Evolutionary conservation across 2,329 filamentous ascomycete species (phyloP).

Genomic region (Venturia aucupariae): DNA sequence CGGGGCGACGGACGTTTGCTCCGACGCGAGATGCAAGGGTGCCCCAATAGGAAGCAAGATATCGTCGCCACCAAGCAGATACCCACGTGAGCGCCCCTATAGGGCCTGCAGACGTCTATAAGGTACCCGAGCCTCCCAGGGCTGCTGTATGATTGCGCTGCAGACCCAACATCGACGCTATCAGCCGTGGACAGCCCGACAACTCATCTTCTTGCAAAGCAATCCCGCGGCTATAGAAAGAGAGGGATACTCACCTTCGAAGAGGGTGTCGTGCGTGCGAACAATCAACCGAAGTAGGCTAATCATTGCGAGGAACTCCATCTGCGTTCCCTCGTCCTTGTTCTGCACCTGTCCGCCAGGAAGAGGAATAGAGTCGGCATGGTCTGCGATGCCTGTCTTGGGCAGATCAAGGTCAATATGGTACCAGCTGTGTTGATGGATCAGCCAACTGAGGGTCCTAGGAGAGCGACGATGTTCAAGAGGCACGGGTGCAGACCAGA

Average conservation of each 20-base stretch:
- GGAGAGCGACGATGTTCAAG: neutral
- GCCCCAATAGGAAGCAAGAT: conserved; percentile 4
- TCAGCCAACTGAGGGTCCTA: conserved; percentile 17
- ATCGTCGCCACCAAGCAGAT: conserved; percentile 4
- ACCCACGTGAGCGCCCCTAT: neutral
- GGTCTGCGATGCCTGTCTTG: conserved; percentile 43
- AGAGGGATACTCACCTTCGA: conserved; percentile 38
- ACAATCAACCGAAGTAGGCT: conserved; percentile 45
- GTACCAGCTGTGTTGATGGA: conserved; percentile 35
- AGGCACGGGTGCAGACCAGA: neutral
- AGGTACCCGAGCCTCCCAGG: neutral
- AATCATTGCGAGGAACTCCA: conserved; percentile 53
- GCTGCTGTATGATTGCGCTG: neutral
- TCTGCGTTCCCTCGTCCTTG: conserved; percentile 35
- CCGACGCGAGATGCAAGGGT: conserved; percentile 2
- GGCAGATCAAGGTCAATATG: conserved; percentile 52
- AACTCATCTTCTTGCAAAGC: neutral
- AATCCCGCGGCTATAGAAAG: neutral
- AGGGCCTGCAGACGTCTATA: neutral
- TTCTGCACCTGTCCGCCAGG: conserved; percentile 28
- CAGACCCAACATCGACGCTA: neutral
- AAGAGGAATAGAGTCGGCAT: conserved; percentile 46
- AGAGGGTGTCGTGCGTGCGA: conserved; percentile 44
- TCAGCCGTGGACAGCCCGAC: neutral
- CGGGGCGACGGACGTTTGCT: neutral